Conservation (phyloP, 331 rosid species). For the Quercus phellos region DNA sequence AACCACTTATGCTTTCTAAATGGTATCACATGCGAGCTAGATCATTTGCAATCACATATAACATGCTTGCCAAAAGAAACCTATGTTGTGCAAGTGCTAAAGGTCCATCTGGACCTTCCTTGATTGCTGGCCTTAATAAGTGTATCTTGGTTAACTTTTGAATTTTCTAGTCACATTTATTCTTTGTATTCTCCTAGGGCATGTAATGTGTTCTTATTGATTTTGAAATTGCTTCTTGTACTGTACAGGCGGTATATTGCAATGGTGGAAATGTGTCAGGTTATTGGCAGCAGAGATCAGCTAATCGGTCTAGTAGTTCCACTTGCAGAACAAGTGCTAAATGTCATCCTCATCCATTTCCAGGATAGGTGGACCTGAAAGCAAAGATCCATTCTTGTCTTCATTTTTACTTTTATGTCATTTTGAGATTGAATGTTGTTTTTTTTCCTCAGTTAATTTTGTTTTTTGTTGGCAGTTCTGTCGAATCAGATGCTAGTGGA, state of each 20-base stretch:
- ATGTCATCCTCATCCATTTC: conserved; percentile 72
- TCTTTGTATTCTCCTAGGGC: not conserved
- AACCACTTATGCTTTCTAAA: not conserved
- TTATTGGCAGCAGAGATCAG: conserved; percentile 69
- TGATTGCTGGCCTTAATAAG: not conserved
- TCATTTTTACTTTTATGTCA: not conserved
- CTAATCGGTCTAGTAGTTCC: conserved; percentile 65
- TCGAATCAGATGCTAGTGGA: conserved; percentile 33
- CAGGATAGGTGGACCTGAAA: conserved; percentile 57
- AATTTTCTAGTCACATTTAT: not conserved
- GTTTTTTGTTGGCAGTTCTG: conserved; percentile 39
- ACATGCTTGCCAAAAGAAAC: not conserved
- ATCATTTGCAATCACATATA: not conserved
- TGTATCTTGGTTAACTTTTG: not conserved
- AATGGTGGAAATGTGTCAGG: conserved; percentile 91
- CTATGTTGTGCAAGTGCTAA: not conserved
- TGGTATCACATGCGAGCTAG: not conserved
- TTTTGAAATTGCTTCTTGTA: conserved; percentile 2
- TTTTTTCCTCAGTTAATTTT: conserved; percentile 18
- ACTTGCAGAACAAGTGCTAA: conserved; percentile 67
- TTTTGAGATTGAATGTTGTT: not conserved
- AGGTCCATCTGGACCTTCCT: not conserved
- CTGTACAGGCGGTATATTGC: conserved; percentile 79
- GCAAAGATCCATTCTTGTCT: not conserved
- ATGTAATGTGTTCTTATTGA: not conserved